Conservation (phyloP, 2,329 filamentous ascomycete genomes). For the Beauveria scarabaeidicola region DNA sequence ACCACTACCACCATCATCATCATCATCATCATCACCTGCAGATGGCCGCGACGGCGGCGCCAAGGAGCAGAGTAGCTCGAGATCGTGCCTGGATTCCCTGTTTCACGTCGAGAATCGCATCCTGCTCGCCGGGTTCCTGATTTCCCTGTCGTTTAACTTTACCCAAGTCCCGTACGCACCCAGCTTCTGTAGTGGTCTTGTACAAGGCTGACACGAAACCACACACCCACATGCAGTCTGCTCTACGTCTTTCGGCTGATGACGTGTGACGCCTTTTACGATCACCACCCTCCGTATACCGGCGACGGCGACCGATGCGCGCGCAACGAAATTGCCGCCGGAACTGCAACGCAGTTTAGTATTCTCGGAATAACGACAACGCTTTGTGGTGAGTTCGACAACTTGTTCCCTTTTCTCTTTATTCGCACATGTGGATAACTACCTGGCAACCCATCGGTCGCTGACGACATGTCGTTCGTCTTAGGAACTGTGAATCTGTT, state of each 20-base stretch:
- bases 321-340: slow-evolving; percentile 53
- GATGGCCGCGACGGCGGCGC: background rate
- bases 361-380: slow-evolving; percentile 60
- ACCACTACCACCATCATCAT: background rate
- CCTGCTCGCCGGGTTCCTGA: slow-evolving; percentile 51
- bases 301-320: slow-evolving; percentile 47
- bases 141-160: slow-evolving; percentile 42
- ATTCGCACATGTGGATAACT: background rate
- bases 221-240: slow-evolving; percentile 22
- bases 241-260: slow-evolving; percentile 63
- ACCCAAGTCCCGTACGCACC: slow-evolving; percentile 39
- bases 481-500: slow-evolving; percentile 53
- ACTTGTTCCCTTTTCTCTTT: background rate
- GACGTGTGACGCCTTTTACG: slow-evolving; percentile 64
- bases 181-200: too few species aligned
- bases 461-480: background rate
- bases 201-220: too few species aligned
- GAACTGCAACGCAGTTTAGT: slow-evolving; percentile 55
- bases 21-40: background rate
- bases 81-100: slow-evolving; percentile 14
- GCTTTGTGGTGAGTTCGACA: slow-evolving; percentile 42
- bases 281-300: slow-evolving; percentile 41
- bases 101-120: slow-evolving; percentile 36
- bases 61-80: background rate
- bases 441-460: background rate